Percentiles rank a stretch among this genome's conserved stretches.
Conservation (phyloP, 1,284 basidiomycete species). For the Megacollybia platyphylla region DNA sequence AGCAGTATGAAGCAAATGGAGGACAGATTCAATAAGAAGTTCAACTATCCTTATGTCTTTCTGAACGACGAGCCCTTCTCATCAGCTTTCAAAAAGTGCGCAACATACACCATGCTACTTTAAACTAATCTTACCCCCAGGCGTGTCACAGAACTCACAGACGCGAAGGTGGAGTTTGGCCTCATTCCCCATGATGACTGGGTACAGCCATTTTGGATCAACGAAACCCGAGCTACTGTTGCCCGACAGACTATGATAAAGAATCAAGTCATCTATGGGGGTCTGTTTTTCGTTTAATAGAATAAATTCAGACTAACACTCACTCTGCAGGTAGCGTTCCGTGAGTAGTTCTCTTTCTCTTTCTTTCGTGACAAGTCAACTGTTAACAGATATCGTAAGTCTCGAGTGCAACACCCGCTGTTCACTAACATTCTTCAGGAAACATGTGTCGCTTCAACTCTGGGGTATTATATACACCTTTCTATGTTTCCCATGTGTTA, state of each 20-base stretch:
- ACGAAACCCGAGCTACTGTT: conserved; percentile 51
- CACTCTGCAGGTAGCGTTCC: conserved; percentile 26
- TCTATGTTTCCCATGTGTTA: conserved; percentile 3
- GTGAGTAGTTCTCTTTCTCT: conserved; percentile 1
- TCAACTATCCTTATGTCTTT: conserved; percentile 78
- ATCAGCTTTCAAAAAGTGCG: conserved; percentile 46
- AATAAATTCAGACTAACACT: not conserved
- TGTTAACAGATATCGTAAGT: not conserved
- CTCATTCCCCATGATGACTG: conserved; percentile 75
- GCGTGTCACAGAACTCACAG: conserved; percentile 53
- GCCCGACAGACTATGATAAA: conserved; percentile 54
- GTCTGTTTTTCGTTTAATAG: conserved; percentile 16
- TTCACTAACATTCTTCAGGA: not conserved
- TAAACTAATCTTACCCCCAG: conserved; percentile 20
- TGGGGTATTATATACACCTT: conserved; percentile 36
- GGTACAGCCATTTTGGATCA: conserved; percentile 69
- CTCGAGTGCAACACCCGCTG: conserved; percentile 35
- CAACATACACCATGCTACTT: not conserved
- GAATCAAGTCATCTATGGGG: conserved; percentile 69
- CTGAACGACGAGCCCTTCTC: conserved; percentile 67
- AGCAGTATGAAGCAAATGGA: conserved; percentile 70
- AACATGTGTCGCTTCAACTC: conserved; percentile 95
- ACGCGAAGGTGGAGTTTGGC: conserved; percentile 66
- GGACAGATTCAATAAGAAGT: conserved; percentile 78
- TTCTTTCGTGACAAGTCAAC: not conserved